These are phyloP conservation scores for Phytophthora capsici DNA, from an alignment of 352 stramenopile species.

Conservation along the genomic window DNA sequence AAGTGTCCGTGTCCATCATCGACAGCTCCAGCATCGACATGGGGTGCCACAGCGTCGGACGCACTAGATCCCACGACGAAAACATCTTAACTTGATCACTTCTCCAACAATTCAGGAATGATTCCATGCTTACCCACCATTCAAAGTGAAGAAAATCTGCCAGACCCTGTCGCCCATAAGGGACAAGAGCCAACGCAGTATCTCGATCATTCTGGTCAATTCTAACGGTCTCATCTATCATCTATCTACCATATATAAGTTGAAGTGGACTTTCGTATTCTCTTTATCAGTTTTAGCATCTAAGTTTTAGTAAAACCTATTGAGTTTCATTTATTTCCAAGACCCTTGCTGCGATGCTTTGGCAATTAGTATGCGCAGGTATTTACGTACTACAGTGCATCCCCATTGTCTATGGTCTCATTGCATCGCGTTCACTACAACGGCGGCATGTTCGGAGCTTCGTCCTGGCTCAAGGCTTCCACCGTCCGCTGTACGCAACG, in stretches of 20 bases:
- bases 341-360: constrained; percentile 25
- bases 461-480: constrained; percentile 35
- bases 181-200: not conserved
- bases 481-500: constrained; percentile 33
- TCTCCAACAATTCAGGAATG: constrained; percentile 37
- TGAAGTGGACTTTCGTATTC: constrained; percentile 15
- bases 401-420: constrained; percentile 13
- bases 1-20: constrained; percentile 72
- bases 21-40: constrained; percentile 85
- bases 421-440: constrained; percentile 24
- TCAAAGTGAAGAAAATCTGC: too few species aligned
- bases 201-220: constrained; percentile 4
- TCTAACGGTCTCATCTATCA: constrained; percentile 15
- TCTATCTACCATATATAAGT: constrained; percentile 5
- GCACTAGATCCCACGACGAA: constrained; percentile 82
- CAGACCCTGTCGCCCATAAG: constrained; percentile 8
- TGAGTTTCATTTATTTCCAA: constrained; percentile 12
- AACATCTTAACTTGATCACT: constrained; percentile 47
- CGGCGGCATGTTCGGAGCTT: constrained; percentile 13
- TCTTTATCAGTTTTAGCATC: not conserved
- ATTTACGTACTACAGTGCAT: constrained; percentile 22
- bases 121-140: not conserved
- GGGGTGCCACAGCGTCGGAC: constrained; percentile 78
- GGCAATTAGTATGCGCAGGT: constrained; percentile 22
- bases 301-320: constrained; percentile 19